Evolutionary conservation across 805 yeast genomes (phyloP).

Genomic region (Kodamaea sagamina): DNA sequence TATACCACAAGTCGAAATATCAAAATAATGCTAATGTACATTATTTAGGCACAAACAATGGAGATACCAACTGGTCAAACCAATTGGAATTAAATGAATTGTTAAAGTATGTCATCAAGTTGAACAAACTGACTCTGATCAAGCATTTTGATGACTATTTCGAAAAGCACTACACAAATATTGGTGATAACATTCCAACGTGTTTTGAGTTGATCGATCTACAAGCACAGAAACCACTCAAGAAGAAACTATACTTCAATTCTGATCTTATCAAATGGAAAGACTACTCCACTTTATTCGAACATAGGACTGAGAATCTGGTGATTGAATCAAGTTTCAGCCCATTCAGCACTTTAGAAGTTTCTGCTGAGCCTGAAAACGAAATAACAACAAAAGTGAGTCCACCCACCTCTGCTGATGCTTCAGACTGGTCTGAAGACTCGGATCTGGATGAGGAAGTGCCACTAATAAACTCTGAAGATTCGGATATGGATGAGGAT

Average conservation of each 20-base stretch:
- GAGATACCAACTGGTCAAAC: slow-evolving; percentile 33
- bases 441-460: slow-evolving; percentile 4
- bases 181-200: slow-evolving; percentile 1
- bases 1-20: slow-evolving; percentile 11
- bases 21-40: slow-evolving; percentile 1
- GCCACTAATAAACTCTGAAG: slow-evolving; percentile 7
- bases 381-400: background rate
- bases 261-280: slow-evolving; percentile 4
- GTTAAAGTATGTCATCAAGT: slow-evolving; percentile 29
- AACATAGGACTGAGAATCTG: slow-evolving; percentile 10
- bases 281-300: slow-evolving; percentile 23
- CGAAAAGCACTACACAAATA: background rate
- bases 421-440: slow-evolving; percentile 3
- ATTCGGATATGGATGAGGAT: slow-evolving; percentile 6
- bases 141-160: slow-evolving; percentile 7
- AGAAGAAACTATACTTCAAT: background rate
- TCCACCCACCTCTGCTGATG: background rate
- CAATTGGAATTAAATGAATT: slow-evolving; percentile 31
- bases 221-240: slow-evolving; percentile 4
- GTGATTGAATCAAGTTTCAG: background rate
- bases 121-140: slow-evolving; percentile 17
- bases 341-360: background rate
- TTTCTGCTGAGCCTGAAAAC: background rate
- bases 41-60: slow-evolving; percentile 21
- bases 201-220: slow-evolving; percentile 4